phyloP scores from a whole-genome alignment of 1,139 yeast species.

The Kodamaea suecica region DNA sequence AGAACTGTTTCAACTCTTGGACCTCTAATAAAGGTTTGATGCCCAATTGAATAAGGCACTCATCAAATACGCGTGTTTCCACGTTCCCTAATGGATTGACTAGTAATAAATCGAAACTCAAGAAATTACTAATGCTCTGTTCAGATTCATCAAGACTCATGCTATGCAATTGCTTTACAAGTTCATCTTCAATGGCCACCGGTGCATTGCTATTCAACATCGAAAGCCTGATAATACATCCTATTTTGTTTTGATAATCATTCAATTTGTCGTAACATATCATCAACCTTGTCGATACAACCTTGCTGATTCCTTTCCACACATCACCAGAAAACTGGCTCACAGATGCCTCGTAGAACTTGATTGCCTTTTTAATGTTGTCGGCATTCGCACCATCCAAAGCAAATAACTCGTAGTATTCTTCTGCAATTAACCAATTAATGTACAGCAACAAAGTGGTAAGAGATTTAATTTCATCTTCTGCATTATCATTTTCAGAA shows the following conservation, averaged over 20 bases:
- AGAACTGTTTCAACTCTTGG: constrained; percentile 10
- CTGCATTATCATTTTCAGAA: constrained; percentile 15
- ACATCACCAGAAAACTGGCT: constrained; percentile 6
- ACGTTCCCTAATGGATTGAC: constrained; percentile 11
- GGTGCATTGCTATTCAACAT: too few relatives aligned
- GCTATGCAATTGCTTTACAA: background rate
- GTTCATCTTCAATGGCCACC: too few relatives aligned
- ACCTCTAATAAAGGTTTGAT: constrained; percentile 15
- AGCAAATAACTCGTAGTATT: constrained; percentile 22
- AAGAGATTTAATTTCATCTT: constrained; percentile 12
- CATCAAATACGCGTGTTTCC: constrained; percentile 20
- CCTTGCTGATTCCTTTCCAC: constrained; percentile 14
- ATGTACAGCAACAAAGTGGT: constrained; percentile 38
- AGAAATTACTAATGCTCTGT: constrained; percentile 7
- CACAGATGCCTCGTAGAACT: constrained; percentile 33
- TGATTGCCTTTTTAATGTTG: constrained; percentile 33
- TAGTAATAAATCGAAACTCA: constrained; percentile 16
- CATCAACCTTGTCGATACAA: constrained; percentile 23
- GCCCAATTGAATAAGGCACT: constrained; percentile 19
- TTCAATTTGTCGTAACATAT: constrained; percentile 20
- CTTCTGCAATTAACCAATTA: constrained; percentile 51
- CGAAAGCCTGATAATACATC: constrained; percentile 4
- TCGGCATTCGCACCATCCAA: constrained; percentile 21
- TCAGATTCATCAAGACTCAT: background rate
- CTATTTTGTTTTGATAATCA: constrained; percentile 6